phyloP scores from a whole-genome alignment of 1,139 yeast species.

The Debaryomycetaceae sp. region DNA sequence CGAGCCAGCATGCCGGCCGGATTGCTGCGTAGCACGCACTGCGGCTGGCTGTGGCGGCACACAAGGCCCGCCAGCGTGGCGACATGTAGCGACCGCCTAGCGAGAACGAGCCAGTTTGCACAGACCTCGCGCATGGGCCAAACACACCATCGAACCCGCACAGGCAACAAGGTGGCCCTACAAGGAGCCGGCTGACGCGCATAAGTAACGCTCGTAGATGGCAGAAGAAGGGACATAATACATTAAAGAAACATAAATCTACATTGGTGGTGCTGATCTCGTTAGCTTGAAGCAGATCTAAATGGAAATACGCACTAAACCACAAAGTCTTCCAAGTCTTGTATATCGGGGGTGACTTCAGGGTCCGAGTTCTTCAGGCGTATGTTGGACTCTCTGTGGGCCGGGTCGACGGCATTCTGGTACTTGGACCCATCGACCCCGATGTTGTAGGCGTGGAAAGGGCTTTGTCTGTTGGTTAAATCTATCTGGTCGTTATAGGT shows the following conservation, averaged over 20 bases:
- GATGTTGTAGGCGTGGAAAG: neutral
- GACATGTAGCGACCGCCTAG: too few species aligned
- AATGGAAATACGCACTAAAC: neutral
- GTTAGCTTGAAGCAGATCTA: too few species aligned
- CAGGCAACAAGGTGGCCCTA: too few species aligned
- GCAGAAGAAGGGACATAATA: neutral
- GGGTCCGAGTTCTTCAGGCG: conserved; percentile 1
- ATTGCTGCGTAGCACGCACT: too few species aligned
- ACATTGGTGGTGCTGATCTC: neutral
- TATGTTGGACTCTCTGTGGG: neutral
- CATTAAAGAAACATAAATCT: conserved; percentile 1
- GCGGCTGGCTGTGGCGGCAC: too few species aligned
- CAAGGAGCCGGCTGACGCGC: too few species aligned
- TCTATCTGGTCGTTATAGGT: neutral
- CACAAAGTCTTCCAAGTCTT: neutral
- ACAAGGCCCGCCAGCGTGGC: too few species aligned
- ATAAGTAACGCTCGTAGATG: too few species aligned
- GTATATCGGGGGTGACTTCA: neutral
- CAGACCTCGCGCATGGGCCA: too few species aligned
- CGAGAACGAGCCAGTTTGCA: too few species aligned
- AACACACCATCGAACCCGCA: too few species aligned
- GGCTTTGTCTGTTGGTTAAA: neutral
- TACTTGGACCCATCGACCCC: neutral
- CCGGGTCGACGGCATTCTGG: neutral
- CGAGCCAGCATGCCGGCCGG: too few species aligned